These are phyloP conservation scores for Evansstolkia leycettana DNA, from an alignment of 495 filamentous ascomycete genomes.

Conservation along the genomic window DNA sequence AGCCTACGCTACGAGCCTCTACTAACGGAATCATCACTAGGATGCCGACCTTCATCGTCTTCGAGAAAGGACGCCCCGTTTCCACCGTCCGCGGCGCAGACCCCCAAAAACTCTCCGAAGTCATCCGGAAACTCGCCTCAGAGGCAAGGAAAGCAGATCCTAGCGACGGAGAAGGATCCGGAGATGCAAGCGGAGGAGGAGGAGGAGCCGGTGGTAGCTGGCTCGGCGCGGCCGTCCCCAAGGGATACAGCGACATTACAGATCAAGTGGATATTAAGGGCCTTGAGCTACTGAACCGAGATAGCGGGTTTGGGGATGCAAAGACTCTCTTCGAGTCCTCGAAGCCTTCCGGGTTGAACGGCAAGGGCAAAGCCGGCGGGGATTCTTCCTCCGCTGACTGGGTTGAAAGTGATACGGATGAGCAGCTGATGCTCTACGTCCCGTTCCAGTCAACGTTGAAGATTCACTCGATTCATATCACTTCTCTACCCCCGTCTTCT, in stretches of 20 bases:
- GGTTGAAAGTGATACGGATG: conserved; percentile 98
- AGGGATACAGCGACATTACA: conserved; percentile 74
- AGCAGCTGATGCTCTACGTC: conserved; percentile 89
- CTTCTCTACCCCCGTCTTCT: conserved; percentile 54
- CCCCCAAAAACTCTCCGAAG: conserved; percentile 49
- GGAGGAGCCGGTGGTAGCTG: conserved; percentile 49
- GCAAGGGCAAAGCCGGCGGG: conserved; percentile 42
- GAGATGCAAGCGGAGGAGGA: conserved; percentile 25
- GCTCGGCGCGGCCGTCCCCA: conserved; percentile 62
- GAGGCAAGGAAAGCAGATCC: conserved; percentile 49
- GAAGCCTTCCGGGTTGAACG: conserved; percentile 52
- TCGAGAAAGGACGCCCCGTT: conserved; percentile 57
- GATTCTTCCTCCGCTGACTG: conserved; percentile 55
- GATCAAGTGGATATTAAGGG: conserved; percentile 66
- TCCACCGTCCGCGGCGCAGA: conserved; percentile 66
- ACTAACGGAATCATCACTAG: conserved; percentile 13
- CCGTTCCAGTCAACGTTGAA: conserved; percentile 86
- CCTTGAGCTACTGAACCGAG: conserved; percentile 77
- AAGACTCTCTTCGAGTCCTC: conserved; percentile 57
- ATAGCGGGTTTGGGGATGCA: conserved; percentile 54
- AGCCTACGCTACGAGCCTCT: too few species aligned
- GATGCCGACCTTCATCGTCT: conserved; percentile 83
- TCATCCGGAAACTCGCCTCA: conserved; percentile 58
- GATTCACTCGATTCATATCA: conserved; percentile 82
- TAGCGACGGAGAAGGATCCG: conserved; percentile 31